A percentile compares a stretch with the other conserved stretches of the same genome.
These are phyloP conservation scores for Aspergillus transmontanensis DNA, from an alignment of 2,329 filamentous ascomycete genomes.

Conservation along the genomic window DNA sequence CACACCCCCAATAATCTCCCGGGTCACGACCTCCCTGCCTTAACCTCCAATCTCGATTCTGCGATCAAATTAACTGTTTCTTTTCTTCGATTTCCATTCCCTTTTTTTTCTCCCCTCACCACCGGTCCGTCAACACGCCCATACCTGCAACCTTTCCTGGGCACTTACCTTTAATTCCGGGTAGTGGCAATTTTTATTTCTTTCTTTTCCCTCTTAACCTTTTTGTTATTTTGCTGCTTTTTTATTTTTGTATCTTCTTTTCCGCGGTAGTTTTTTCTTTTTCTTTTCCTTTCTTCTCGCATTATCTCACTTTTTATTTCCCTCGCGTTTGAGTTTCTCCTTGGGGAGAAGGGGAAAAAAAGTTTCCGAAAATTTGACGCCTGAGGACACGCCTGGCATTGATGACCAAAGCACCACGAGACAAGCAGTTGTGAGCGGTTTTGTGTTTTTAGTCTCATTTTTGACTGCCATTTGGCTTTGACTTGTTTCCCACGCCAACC, in stretches of 20 bases:
- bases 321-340: constrained; percentile 15
- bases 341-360: constrained; percentile 10
- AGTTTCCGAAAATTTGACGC: constrained; percentile 14
- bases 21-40: constrained; percentile 9
- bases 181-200: constrained; percentile 17
- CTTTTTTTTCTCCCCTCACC: constrained; percentile 14
- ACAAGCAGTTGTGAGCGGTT: constrained; percentile 22
- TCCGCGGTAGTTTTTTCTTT: constrained; percentile 1
- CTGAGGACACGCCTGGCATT: constrained; percentile 18
- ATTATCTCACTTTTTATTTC: constrained; percentile 17
- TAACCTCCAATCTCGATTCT: constrained; percentile 6
- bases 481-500: constrained; percentile 15
- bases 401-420: constrained; percentile 24
- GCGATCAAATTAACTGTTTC: constrained; percentile 17
- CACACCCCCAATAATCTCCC: constrained; percentile 7
- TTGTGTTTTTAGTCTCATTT: constrained; percentile 10
- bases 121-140: constrained; percentile 3
- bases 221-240: constrained; percentile 20
- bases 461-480: constrained; percentile 13
- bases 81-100: constrained; percentile 14
- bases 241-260: constrained; percentile 8
- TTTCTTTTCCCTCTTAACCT: background rate
- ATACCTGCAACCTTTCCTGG: constrained; percentile 9
- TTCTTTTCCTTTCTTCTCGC: constrained; percentile 16
- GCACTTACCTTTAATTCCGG: constrained; percentile 12